phyloP scores from a whole-genome alignment of 2,329 filamentous ascomycete species.

The Fusarium caatingaense region DNA sequence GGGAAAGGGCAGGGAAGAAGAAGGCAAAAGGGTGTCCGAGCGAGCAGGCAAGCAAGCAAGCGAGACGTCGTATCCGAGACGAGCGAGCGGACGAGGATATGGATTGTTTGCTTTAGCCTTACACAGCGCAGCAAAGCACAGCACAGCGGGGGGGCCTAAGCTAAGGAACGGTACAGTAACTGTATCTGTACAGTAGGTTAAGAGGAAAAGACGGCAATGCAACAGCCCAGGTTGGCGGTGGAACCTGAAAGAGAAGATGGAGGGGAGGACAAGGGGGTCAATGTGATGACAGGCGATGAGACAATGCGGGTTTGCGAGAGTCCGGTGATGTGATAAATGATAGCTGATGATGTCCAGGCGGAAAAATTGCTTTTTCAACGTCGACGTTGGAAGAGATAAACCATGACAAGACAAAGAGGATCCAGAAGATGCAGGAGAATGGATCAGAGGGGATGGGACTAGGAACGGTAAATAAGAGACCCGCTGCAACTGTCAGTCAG shows the following conservation, averaged over 20 bases:
- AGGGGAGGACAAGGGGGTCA: constrained; percentile 44
- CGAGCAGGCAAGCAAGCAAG: not conserved
- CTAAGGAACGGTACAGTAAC: constrained; percentile 3
- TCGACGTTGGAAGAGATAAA: constrained; percentile 9
- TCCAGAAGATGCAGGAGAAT: constrained; percentile 22
- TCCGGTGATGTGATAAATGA: constrained; percentile 13
- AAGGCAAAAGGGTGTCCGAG: constrained; percentile 13
- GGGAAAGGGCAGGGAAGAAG: constrained; percentile 13
- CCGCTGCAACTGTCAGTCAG: constrained; percentile 35
- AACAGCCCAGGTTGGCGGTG: constrained; percentile 39
- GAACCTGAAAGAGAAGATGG: constrained; percentile 40
- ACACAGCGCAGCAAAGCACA: constrained; percentile 30
- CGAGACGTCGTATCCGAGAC: constrained; percentile 28
- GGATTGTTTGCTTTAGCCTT: constrained; percentile 47
- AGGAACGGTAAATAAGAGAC: constrained; percentile 5
- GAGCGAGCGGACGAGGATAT: constrained; percentile 25
- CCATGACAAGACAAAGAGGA: constrained; percentile 7
- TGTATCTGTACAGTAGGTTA: not conserved
- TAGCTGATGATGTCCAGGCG: not conserved
- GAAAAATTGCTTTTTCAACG: constrained; percentile 33
- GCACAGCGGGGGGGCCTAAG: constrained; percentile 28
- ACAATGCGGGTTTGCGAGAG: constrained; percentile 35
- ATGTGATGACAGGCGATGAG: constrained; percentile 39
- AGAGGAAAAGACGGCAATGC: constrained; percentile 36
- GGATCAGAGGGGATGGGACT: not conserved